Percentiles rank a stretch among this genome's conserved stretches.
phyloP scores from a whole-genome alignment of 106 monocot genomes.

The Vanilla planifolia region DNA sequence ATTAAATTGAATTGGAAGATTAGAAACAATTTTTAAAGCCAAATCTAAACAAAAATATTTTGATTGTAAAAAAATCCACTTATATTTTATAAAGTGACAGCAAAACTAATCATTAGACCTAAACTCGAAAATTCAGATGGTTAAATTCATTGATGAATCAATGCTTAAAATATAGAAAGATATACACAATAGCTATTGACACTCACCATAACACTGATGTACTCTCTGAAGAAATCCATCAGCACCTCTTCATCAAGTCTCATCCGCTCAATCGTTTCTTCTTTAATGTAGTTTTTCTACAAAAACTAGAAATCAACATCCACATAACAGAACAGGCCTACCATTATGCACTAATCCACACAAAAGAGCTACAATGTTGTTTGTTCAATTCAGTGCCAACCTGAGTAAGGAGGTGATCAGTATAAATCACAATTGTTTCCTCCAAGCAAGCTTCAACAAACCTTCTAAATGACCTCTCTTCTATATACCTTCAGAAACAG shows the following conservation, averaged over 20 bases:
- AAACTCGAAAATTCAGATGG: no score
- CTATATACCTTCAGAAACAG: slow-evolving; percentile 58
- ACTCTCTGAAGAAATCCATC: slow-evolving; percentile 84
- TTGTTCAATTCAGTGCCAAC: slow-evolving; percentile 14
- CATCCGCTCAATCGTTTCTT: slow-evolving; percentile 95
- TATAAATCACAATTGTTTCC: slow-evolving; percentile 85
- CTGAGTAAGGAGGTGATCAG: slow-evolving; percentile 91
- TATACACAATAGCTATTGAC: neutral
- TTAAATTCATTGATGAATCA: no score
- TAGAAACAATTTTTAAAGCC: no score
- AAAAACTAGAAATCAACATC: slow-evolving; percentile 12
- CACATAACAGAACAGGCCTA: slow-evolving; percentile 1
- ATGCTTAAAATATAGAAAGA: no score
- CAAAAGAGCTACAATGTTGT: neutral
- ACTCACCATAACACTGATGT: slow-evolving; percentile 81
- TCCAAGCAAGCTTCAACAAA: slow-evolving; percentile 95
- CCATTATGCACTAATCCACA: neutral
- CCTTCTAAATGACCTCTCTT: slow-evolving; percentile 94
- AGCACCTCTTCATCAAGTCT: slow-evolving; percentile 94
- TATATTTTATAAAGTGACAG: no score
- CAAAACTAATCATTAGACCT: no score
- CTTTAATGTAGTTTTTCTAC: slow-evolving; percentile 81
- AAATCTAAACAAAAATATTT: no score
- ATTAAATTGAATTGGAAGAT: no score
- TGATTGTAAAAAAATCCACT: no score